phyloP scores from a whole-genome alignment of 768 basidiomycete genomes.

The Suillus brevipes region DNA sequence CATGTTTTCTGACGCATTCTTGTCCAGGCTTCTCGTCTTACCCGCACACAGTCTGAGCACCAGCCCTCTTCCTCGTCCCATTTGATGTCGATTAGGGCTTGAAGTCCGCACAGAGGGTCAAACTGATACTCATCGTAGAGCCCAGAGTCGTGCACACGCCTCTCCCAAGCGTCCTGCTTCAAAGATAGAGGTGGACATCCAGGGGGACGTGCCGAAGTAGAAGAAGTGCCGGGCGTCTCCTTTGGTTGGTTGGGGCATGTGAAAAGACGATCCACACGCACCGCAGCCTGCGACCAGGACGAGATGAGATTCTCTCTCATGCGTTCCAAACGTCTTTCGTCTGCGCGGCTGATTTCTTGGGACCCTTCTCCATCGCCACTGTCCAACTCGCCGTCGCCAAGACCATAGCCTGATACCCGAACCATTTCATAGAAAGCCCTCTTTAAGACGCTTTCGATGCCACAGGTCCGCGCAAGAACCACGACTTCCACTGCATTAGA shows the following conservation, averaged over 20 bases:
- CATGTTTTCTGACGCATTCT: slow-evolving; percentile 32
- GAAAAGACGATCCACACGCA: slow-evolving; percentile 7
- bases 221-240: background rate
- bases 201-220: slow-evolving; percentile 10
- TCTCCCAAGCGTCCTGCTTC: slow-evolving; percentile 11
- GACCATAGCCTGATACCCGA: slow-evolving; percentile 5
- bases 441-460: slow-evolving; percentile 32
- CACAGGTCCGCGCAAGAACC: slow-evolving; percentile 30
- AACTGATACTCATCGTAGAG: slow-evolving; percentile 31
- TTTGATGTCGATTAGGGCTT: slow-evolving; percentile 29
- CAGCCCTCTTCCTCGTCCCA: slow-evolving; percentile 31
- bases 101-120: slow-evolving; percentile 39
- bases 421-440: slow-evolving; percentile 39
- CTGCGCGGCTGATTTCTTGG: slow-evolving; percentile 5
- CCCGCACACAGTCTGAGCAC: slow-evolving; percentile 36
- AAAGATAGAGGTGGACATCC: slow-evolving; percentile 1
- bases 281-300: slow-evolving; percentile 9
- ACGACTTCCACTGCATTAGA: slow-evolving; percentile 33
- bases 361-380: background rate
- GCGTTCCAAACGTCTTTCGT: slow-evolving; percentile 6
- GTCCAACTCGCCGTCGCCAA: slow-evolving; percentile 8
- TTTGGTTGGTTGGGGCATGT: slow-evolving; percentile 6
- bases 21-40: slow-evolving; percentile 30
- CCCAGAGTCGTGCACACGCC: slow-evolving; percentile 19
- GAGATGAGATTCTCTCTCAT: slow-evolving; percentile 10